A percentile compares a stretch with the other conserved stretches of the same genome.
Conservation (phyloP, 768 basidiomycete species). For the Rhodotorula taiwanensis region DNA sequence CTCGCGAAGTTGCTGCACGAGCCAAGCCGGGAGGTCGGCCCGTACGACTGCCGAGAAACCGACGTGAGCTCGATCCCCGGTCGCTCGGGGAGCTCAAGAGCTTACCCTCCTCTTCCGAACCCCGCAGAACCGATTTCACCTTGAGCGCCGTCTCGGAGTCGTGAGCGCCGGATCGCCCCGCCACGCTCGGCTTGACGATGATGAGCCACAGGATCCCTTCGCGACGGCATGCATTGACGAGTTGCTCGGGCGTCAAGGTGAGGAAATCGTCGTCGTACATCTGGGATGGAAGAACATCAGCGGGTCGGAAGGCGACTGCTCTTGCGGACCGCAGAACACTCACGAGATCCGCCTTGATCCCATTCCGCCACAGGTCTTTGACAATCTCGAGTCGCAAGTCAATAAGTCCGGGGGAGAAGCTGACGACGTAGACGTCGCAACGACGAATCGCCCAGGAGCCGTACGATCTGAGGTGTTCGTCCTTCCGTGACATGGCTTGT, state of each 20-base stretch:
- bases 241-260: constrained; percentile 37
- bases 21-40: constrained; percentile 29
- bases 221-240: constrained; percentile 37
- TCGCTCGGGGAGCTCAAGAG: too few species aligned
- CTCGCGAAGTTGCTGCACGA: constrained; percentile 31
- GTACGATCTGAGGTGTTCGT: constrained; percentile 33
- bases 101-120: constrained; percentile 34
- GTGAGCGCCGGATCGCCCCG: constrained; percentile 3
- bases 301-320: not conserved
- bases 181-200: constrained; percentile 33
- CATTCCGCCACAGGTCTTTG: constrained; percentile 41
- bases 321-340: not conserved
- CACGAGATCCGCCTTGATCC: constrained; percentile 41
- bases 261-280: constrained; percentile 39
- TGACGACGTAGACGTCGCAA: constrained; percentile 43
- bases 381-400: constrained; percentile 40
- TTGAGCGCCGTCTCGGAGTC: constrained; percentile 33
- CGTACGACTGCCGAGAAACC: constrained; percentile 16
- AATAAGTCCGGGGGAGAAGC: constrained; percentile 37
- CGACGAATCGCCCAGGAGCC: constrained; percentile 40
- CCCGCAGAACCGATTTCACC: constrained; percentile 27
- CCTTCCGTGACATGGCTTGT: not conserved
- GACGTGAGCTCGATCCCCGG: not conserved
- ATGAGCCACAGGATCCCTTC: constrained; percentile 43
- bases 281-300: not conserved